These are phyloP conservation scores for Cryptomeria japonica DNA, from an alignment of 75 land plant genomes.

Conservation along the genomic window DNA sequence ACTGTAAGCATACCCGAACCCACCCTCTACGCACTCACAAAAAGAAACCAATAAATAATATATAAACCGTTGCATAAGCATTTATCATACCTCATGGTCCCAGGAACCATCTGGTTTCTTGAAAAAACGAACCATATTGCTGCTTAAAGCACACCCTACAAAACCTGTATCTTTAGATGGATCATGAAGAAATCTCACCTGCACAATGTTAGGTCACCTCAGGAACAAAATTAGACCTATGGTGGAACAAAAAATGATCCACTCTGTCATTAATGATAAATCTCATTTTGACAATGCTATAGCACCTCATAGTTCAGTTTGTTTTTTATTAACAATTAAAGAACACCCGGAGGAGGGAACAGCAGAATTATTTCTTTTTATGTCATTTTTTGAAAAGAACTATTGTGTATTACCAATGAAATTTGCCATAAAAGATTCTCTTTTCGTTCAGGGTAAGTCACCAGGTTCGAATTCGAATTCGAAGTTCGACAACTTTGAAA, in stretches of 20 bases:
- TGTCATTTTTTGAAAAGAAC: not conserved
- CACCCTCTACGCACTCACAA: not conserved
- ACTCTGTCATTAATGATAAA: not conserved
- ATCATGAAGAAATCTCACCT: constrained; percentile 94
- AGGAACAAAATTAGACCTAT: not conserved
- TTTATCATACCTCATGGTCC: constrained; percentile 81
- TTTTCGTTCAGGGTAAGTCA: no score
- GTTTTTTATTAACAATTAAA: not conserved
- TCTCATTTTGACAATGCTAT: not conserved
- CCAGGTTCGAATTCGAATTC: no score
- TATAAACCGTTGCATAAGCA: no score
- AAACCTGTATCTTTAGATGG: constrained; percentile 89
- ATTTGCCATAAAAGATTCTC: not conserved
- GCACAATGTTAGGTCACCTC: constrained; percentile 6
- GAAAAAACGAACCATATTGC: constrained; percentile 95
- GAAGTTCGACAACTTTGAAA: no score
- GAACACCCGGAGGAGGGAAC: not conserved
- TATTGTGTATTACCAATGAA: not conserved
- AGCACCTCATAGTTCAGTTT: not conserved
- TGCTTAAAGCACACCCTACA: constrained; percentile 91
- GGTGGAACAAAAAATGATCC: not conserved
- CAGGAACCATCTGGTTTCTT: constrained; percentile 78
- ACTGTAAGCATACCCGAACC: not conserved
- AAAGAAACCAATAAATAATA: not conserved
- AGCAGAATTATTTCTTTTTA: not conserved